Percentiles rank a stretch among this genome's conserved stretches.
Conservation (phyloP, 179 eudicot genomes). For the Silene noctiflora region DNA sequence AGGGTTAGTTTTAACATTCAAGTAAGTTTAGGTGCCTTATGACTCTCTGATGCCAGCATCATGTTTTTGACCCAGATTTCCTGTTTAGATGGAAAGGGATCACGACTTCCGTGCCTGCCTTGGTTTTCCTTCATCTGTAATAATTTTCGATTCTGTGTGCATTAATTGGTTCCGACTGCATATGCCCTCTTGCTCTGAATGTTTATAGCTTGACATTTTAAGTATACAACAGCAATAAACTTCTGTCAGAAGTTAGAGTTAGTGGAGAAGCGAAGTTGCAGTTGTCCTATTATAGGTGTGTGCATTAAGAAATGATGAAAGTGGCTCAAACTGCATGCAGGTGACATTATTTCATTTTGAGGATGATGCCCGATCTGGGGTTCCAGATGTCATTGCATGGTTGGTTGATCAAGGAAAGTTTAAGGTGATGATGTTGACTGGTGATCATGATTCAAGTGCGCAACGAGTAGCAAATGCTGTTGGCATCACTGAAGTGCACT, state of each 20-base stretch:
- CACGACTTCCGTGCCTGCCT: background rate
- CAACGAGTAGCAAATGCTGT: slow-evolving; percentile 80
- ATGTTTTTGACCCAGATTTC: slow-evolving; percentile 2
- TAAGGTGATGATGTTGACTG: slow-evolving; percentile 88
- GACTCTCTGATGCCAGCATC: background rate
- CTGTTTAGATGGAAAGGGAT: background rate
- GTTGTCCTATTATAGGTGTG: background rate
- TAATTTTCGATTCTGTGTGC: background rate
- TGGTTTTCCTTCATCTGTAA: background rate
- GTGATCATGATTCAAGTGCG: slow-evolving; percentile 93
- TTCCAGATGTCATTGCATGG: slow-evolving; percentile 57
- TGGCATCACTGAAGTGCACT: slow-evolving; percentile 77
- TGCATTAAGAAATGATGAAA: slow-evolving; percentile 6
- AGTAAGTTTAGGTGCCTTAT: background rate
- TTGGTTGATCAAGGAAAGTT: slow-evolving; percentile 62
- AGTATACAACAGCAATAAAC: background rate
- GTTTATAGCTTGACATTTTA: background rate
- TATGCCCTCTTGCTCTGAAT: background rate
- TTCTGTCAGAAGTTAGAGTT: background rate
- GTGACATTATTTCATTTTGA: slow-evolving; percentile 91
- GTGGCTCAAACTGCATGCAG: slow-evolving; percentile 35
- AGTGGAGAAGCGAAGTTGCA: background rate
- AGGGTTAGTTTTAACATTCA: background rate
- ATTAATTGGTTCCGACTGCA: background rate
- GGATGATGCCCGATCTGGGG: slow-evolving; percentile 81